Evolutionary conservation across 768 basidiomycete species (phyloP).

Genomic region (Mycena floridula): DNA sequence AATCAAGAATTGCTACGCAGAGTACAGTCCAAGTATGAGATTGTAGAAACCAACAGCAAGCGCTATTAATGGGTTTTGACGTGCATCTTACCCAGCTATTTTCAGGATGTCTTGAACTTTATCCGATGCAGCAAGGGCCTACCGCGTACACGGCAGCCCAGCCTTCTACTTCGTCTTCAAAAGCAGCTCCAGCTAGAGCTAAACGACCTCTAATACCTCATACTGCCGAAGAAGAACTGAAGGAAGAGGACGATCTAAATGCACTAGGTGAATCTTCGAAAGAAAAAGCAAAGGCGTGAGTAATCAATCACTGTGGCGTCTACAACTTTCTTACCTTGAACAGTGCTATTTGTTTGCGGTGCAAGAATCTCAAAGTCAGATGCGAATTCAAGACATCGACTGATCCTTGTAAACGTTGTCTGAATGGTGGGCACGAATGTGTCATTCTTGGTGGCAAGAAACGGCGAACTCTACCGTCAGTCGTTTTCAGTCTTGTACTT

Average conservation of each 20-base stretch:
- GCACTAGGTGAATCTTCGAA: conserved; percentile 28
- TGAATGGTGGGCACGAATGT: conserved; percentile 66
- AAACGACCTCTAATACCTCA: conserved; percentile 24
- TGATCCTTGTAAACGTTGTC: conserved; percentile 72
- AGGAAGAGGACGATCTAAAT: conserved; percentile 28
- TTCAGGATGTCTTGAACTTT: too few species aligned
- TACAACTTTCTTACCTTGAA: conserved; percentile 18
- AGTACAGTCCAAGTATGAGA: too few species aligned
- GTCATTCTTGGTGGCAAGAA: conserved; percentile 81
- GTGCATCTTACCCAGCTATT: too few species aligned
- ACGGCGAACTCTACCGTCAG: conserved; percentile 73
- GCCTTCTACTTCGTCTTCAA: too few species aligned
- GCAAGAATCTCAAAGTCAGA: conserved; percentile 61
- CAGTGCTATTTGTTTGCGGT: conserved; percentile 62
- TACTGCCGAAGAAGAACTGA: conserved; percentile 21
- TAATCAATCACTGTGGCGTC: conserved; percentile 11
- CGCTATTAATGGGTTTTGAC: too few species aligned
- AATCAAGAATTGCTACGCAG: too few species aligned
- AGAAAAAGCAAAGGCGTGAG: conserved; percentile 38
- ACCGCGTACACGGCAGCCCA: not conserved
- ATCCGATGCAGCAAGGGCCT: not conserved
- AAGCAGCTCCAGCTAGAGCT: not conserved
- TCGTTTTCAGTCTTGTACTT: conserved; percentile 5
- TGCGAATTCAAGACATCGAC: conserved; percentile 71
- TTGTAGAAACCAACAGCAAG: too few species aligned